Conservation (phyloP, 2,329 filamentous ascomycete genomes). For the Penicillium sumatraense region DNA sequence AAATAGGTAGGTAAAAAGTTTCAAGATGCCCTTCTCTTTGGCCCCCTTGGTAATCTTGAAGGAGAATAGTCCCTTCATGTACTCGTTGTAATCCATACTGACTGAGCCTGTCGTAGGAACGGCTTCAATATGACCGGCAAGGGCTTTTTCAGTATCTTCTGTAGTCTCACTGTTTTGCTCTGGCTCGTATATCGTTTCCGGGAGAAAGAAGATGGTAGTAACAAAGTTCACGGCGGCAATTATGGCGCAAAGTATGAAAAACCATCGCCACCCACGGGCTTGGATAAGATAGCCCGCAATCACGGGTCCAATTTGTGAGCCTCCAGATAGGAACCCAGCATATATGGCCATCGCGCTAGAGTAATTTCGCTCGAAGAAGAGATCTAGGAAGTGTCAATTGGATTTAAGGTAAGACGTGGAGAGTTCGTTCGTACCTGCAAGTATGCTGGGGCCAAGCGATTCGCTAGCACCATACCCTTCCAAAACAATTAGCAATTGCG, state of each 20-base stretch:
- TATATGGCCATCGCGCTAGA: slow-evolving; percentile 40
- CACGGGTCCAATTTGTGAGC: slow-evolving; percentile 40
- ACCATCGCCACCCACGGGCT: slow-evolving; percentile 44
- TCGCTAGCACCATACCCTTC: slow-evolving; percentile 34
- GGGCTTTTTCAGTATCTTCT: slow-evolving; percentile 26
- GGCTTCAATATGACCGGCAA: slow-evolving; percentile 24
- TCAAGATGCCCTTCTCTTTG: slow-evolving; percentile 21
- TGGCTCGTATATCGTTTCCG: slow-evolving; percentile 39
- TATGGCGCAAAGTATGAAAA: slow-evolving; percentile 41
- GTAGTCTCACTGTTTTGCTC: slow-evolving; percentile 28
- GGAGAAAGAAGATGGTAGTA: slow-evolving; percentile 38
- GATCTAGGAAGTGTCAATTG: slow-evolving; percentile 23
- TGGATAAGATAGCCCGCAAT: slow-evolving; percentile 41
- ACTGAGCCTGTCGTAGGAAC: slow-evolving; percentile 14
- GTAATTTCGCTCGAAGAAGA: slow-evolving; percentile 33
- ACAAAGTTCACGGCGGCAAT: slow-evolving; percentile 35
- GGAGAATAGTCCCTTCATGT: slow-evolving; percentile 35
- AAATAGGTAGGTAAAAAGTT: slow-evolving; percentile 21
- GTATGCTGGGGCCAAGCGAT: slow-evolving; percentile 39
- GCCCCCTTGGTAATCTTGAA: slow-evolving; percentile 28
- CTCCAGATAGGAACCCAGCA: slow-evolving; percentile 37
- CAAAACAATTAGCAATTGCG: neutral
- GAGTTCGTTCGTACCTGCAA: slow-evolving; percentile 27
- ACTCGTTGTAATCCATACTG: slow-evolving; percentile 28
- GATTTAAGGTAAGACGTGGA: neutral